Evolutionary conservation across 352 stramenopile genomes (phyloP).

Genomic region (Phytopythium boreale): DNA sequence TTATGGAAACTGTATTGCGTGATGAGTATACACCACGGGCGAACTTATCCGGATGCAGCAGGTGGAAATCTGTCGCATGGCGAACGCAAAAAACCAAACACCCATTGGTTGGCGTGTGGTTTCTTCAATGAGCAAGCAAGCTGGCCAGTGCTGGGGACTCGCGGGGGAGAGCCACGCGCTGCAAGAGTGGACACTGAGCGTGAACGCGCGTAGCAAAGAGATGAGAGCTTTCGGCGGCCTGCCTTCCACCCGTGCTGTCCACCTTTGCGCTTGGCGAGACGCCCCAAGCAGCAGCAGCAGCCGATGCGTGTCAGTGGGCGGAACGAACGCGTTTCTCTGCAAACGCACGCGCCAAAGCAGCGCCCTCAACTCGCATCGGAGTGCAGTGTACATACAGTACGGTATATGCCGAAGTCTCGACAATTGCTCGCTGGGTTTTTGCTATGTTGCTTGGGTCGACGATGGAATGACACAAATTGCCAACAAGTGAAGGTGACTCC

Average conservation of each 20-base stretch:
- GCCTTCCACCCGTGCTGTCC: not conserved
- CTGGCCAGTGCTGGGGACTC: not conserved
- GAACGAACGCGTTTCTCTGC: constrained; percentile 1
- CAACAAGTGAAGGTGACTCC: too few relatives aligned
- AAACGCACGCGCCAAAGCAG: not conserved
- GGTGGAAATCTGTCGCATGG: too few relatives aligned
- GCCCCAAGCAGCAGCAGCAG: constrained; percentile 1
- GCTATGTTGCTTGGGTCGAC: not conserved
- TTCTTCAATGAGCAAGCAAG: not conserved
- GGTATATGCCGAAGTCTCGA: not conserved
- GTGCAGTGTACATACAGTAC: too few relatives aligned
- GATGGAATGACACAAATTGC: too few relatives aligned
- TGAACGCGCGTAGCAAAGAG: too few relatives aligned
- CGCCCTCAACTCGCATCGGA: not conserved
- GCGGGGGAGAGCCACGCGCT: constrained; percentile 1
- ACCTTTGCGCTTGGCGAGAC: not conserved
- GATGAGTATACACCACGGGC: too few relatives aligned
- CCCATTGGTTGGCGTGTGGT: too few relatives aligned
- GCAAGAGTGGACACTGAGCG: not conserved
- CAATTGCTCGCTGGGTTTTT: not conserved
- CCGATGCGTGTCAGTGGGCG: not conserved
- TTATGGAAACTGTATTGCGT: too few relatives aligned
- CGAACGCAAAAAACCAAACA: too few relatives aligned
- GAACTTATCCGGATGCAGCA: too few relatives aligned
- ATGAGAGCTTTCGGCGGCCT: not conserved